Conservation (phyloP, 345 rosid genomes). For the Hibiscus trionum region DNA sequence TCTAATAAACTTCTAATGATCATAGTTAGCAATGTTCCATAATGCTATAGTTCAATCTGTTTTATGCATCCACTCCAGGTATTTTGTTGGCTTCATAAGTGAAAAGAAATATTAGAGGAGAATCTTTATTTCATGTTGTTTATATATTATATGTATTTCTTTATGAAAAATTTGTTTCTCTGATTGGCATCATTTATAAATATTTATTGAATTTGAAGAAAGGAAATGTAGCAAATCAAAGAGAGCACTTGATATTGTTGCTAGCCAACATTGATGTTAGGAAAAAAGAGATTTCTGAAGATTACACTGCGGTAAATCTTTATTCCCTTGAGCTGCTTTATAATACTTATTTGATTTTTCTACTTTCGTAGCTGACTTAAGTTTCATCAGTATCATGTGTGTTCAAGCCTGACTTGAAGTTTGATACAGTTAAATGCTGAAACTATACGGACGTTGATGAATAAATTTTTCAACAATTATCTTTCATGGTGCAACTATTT, state of each 20-base stretch:
- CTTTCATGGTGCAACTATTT: slow-evolving; percentile 83
- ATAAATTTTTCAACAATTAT: slow-evolving; percentile 73
- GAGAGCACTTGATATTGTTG: slow-evolving; percentile 88
- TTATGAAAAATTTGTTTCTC: neutral
- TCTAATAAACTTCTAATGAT: neutral
- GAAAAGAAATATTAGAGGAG: neutral
- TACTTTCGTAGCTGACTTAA: neutral
- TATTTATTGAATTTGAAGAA: slow-evolving; percentile 39
- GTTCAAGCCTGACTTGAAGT: slow-evolving; percentile 24
- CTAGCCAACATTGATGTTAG: slow-evolving; percentile 82
- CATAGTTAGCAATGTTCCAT: neutral
- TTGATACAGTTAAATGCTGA: slow-evolving; percentile 46
- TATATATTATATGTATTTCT: neutral
- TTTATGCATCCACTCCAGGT: neutral
- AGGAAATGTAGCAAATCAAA: slow-evolving; percentile 99
- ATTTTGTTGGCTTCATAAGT: neutral
- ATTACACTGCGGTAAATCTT: slow-evolving; percentile 39
- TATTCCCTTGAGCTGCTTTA: neutral
- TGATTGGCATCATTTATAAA: neutral
- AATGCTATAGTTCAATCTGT: neutral
- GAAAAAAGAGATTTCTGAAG: slow-evolving; percentile 27
- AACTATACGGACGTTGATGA: slow-evolving; percentile 46
- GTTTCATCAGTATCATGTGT: slow-evolving; percentile 10
- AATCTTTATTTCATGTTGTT: neutral
- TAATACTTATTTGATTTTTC: slow-evolving; percentile 3